phyloP scores from a whole-genome alignment of 768 basidiomycete species.

The Hypholoma fasciculare region DNA sequence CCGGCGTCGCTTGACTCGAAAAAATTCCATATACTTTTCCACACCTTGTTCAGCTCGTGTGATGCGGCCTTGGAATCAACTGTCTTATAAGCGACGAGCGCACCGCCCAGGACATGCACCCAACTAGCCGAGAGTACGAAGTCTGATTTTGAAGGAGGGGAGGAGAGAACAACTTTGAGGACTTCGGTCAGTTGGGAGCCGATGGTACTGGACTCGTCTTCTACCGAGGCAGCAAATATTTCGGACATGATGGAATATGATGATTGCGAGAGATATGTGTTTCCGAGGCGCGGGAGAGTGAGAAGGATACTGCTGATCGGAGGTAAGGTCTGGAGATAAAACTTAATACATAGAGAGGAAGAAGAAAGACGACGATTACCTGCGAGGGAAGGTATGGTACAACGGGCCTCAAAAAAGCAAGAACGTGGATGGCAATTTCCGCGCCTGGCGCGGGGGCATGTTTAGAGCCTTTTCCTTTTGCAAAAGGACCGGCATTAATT shows the following conservation, averaged over 20 bases:
- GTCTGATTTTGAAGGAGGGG: constrained; percentile 72
- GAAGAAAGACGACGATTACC: constrained; percentile 44
- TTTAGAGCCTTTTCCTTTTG: constrained; percentile 59
- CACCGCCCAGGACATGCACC: constrained; percentile 73
- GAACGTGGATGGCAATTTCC: constrained; percentile 78
- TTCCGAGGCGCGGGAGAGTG: constrained; percentile 81
- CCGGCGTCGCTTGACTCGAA: constrained; percentile 67
- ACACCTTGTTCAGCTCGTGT: constrained; percentile 59
- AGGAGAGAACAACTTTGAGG: constrained; percentile 66
- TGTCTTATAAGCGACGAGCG: constrained; percentile 63
- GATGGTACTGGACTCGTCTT: constrained; percentile 49
- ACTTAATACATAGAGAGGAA: constrained; percentile 3
- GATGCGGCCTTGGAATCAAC: constrained; percentile 51
- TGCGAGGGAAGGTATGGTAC: constrained; percentile 61
- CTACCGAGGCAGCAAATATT: constrained; percentile 59
- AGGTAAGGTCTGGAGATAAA: constrained; percentile 59
- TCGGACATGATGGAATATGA: constrained; percentile 86
- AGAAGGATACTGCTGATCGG: constrained; percentile 71
- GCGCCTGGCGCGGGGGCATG: constrained; percentile 53
- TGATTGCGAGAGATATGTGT: constrained; percentile 86
- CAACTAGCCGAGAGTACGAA: constrained; percentile 70
- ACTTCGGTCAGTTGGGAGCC: constrained; percentile 59
- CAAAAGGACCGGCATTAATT: constrained; percentile 58
- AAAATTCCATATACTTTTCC: constrained; percentile 77
- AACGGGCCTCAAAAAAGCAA: constrained; percentile 69